Evolutionary conservation across 2,329 filamentous ascomycete genomes (phyloP).

Genomic region (Setomelanomma holmii): DNA sequence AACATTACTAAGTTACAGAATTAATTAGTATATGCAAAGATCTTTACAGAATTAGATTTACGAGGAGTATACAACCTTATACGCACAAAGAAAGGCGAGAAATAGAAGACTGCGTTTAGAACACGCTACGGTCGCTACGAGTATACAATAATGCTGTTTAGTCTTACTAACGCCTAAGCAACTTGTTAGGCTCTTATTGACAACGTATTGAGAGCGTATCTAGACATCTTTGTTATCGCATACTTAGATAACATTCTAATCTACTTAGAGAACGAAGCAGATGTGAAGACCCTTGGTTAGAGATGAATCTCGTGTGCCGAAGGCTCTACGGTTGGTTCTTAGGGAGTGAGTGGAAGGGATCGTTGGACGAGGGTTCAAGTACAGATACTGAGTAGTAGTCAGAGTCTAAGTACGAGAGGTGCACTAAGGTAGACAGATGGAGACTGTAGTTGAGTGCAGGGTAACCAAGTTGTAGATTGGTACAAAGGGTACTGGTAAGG

Average conservation of each 20-base stretch:
- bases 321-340: too few species aligned
- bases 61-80: slow-evolving; percentile 10
- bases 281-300: too few species aligned
- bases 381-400: too few species aligned
- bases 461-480: too few species aligned
- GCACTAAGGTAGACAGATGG: too few species aligned
- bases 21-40: slow-evolving; percentile 5
- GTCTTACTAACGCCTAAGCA: slow-evolving; percentile 3
- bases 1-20: slow-evolving; percentile 12
- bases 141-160: slow-evolving; percentile 9
- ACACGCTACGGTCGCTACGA: slow-evolving; percentile 10
- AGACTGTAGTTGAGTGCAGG: too few species aligned
- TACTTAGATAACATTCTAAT: background rate
- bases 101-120: slow-evolving; percentile 14
- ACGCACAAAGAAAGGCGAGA: slow-evolving; percentile 7
- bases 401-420: too few species aligned
- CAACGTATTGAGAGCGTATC: background rate
- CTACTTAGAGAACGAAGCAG: background rate
- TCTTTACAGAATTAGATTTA: slow-evolving; percentile 15
- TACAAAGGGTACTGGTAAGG: too few species aligned
- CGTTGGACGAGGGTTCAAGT: too few species aligned
- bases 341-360: too few species aligned
- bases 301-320: too few species aligned
- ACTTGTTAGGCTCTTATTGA: slow-evolving; percentile 13
- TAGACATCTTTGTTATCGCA: background rate